Conservation (phyloP, 2,329 filamentous ascomycete genomes). For the Chaetomiaceae sp. region DNA sequence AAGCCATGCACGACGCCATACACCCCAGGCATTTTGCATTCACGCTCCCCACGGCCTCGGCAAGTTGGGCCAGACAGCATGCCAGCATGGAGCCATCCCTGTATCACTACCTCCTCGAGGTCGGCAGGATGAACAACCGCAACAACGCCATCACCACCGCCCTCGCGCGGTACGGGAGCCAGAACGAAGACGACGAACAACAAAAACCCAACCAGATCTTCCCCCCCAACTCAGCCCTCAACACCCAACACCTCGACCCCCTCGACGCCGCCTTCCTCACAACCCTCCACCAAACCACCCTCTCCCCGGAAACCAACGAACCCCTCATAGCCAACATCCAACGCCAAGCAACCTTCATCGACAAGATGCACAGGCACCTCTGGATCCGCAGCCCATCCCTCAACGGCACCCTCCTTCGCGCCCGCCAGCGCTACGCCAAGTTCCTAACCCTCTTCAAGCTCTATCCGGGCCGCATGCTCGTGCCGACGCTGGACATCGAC, state of each 20-base stretch:
- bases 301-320: not conserved
- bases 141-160: not conserved
- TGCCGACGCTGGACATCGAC: constrained; percentile 3
- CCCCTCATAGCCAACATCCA: constrained; percentile 31
- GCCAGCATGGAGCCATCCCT: not conserved
- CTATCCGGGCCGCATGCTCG: not conserved
- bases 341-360: constrained; percentile 36
- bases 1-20: not conserved
- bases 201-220: no score
- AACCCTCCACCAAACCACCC: not conserved
- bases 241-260: not conserved
- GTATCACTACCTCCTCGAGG: not conserved
- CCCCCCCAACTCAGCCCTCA: not conserved
- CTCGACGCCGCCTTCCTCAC: not conserved
- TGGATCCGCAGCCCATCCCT: constrained; percentile 37
- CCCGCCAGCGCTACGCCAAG: not conserved
- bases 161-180: not conserved
- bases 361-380: constrained; percentile 37
- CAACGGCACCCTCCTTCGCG: constrained; percentile 23
- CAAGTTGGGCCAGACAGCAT: not conserved
- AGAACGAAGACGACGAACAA: not conserved
- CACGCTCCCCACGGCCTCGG: not conserved
- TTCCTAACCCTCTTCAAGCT: not conserved
- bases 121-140: not conserved
- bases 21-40: not conserved